Conservation (phyloP, 768 basidiomycete species). For the Mrakia gelida region DNA sequence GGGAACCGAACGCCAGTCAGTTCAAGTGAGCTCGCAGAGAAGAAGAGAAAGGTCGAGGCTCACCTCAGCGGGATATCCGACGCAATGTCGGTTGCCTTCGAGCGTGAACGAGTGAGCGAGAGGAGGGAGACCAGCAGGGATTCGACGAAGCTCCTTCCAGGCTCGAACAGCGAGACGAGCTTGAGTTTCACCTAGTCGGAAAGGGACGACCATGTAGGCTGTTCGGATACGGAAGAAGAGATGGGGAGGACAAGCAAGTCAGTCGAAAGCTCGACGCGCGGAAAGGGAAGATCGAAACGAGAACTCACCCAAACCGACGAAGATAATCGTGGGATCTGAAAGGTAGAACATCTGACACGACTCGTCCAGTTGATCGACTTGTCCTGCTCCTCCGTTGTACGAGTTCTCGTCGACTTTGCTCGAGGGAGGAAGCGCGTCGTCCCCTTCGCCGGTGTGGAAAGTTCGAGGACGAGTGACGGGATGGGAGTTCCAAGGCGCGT, state of each 20-base stretch:
- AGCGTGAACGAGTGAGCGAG: not conserved
- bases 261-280: not conserved
- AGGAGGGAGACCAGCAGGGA: conserved; percentile 15
- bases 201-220: conserved; percentile 32
- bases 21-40: not conserved
- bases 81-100: conserved; percentile 4
- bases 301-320: conserved; percentile 18
- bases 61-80: conserved; percentile 21
- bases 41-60: not conserved
- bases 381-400: conserved; percentile 7
- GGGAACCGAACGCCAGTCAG: not conserved
- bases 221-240: not conserved
- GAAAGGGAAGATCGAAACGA: not conserved
- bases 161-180: conserved; percentile 24
- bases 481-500: conserved; percentile 17
- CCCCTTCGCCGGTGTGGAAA: not conserved
- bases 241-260: not conserved
- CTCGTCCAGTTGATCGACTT: conserved; percentile 17
- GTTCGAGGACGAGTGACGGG: conserved; percentile 5
- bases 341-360: conserved; percentile 20
- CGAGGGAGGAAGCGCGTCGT: not conserved
- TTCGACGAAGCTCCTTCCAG: not conserved
- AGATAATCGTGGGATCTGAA: conserved; percentile 22
- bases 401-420: not conserved
- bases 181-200: conserved; percentile 26